phyloP scores from a whole-genome alignment of 176 grass and related monocot species.

The Oryza glaberrima region DNA sequence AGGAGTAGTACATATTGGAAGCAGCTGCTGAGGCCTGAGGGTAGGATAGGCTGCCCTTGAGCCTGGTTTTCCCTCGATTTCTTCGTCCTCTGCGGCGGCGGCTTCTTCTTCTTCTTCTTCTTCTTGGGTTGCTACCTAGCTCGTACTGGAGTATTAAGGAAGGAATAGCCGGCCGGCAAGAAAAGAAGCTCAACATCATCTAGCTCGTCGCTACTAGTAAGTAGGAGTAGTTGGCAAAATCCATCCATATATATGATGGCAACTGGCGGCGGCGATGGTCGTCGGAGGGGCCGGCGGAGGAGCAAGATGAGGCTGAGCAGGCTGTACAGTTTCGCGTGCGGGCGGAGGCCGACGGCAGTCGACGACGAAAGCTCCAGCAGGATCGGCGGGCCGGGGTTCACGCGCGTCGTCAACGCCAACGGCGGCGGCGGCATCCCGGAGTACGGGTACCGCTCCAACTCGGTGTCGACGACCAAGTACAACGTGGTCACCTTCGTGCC shows the following conservation, averaged over 20 bases:
- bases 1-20: not conserved
- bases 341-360: conserved; percentile 42
- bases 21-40: not conserved
- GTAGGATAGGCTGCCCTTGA: not conserved
- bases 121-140: not conserved
- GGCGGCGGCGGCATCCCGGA: not conserved
- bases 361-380: conserved; percentile 45
- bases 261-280: not conserved
- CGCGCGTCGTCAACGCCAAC: conserved; percentile 61
- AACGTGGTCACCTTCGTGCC: conserved; percentile 68
- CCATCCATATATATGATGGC: conserved; percentile 3
- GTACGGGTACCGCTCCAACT: conserved; percentile 46
- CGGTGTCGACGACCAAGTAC: conserved; percentile 89
- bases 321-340: conserved; percentile 82
- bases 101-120: not conserved
- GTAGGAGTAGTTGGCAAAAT: not conserved
- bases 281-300: conserved; percentile 15
- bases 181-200: no score
- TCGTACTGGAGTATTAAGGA: no score
- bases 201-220: no score
- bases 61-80: not conserved
- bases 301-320: conserved; percentile 51
- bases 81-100: not conserved
- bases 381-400: conserved; percentile 80
- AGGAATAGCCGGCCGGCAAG: no score